Evolutionary conservation across 768 basidiomycete species (phyloP), one percentile per base, ranked within the genome.

Genomic region (Jaapia argillacea): DNA sequence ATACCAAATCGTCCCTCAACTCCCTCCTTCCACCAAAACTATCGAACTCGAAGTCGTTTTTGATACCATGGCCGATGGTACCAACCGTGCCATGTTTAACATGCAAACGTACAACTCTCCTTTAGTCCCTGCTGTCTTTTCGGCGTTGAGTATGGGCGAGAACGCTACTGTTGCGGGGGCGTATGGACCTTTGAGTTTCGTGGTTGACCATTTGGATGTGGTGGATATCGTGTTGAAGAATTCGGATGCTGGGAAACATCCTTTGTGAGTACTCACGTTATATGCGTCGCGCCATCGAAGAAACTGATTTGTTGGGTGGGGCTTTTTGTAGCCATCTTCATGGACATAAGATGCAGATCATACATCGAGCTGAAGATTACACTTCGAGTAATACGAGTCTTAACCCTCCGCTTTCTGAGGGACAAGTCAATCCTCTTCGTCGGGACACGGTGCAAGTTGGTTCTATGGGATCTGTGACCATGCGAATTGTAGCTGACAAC

Each of bases 311-410:
- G n/a, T n/a, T n/a, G n/a, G n/a, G n/a, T n/a, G n/a, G n/a, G n/a
- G n/a, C n/a, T n/a, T n/a, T n/a, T n/a, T n/a, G n/a, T 41, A 91
- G 90, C 77, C 91, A 96, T 59, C 60, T 93, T 43, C 91, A 94
- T 61, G 92, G 92, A 0, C 88, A 94, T 67, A 81, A 82, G 53
- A 74, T 81, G 65, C 82, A 85, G 66, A 73, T 98, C 48, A 79
- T 94, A 18, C 70, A 77, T 44, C 80, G 84, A 43, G 72, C 78
- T 2, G 51, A 68, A 43, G 74, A 93, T 56, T 89, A 79, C 51
- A 76, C 76, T 0, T 82, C 83, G 1, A 63, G 72, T 52, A 86
- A 97, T 60, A 74, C 85, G 1, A 53, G 64, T 1, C 67, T 92
- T 38, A 94, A 94, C 63, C 91, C 89, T 12, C 81, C 85, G 0